phyloP scores from a whole-genome alignment of 2,329 filamentous ascomycete genomes.

The Acrocalymma vagum region DNA sequence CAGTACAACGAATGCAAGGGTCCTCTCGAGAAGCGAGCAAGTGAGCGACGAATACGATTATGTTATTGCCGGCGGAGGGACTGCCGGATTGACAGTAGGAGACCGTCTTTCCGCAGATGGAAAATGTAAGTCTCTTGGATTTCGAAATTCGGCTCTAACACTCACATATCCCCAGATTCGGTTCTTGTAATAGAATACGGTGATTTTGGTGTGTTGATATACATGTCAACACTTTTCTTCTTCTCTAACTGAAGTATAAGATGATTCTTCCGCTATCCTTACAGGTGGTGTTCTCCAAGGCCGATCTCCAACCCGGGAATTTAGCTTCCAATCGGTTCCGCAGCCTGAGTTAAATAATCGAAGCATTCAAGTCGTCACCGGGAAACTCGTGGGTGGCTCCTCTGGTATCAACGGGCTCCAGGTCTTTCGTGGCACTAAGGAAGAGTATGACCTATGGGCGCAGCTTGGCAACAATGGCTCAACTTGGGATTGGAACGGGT shows the following conservation, averaged over 20 bases:
- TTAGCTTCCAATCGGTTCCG: constrained; percentile 11
- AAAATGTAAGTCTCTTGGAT: constrained; percentile 1
- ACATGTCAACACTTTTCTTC: no score
- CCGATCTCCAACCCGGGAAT: neutral
- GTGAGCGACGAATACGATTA: constrained; percentile 17
- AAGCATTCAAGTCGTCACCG: constrained; percentile 4
- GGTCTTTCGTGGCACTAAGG: constrained; percentile 9
- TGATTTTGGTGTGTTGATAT: constrained; percentile 2
- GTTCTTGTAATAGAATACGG: constrained; percentile 19
- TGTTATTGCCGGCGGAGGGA: constrained; percentile 24
- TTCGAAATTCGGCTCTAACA: neutral
- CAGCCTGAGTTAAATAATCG: constrained; percentile 5
- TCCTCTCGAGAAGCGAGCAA: neutral
- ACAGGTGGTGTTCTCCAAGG: neutral
- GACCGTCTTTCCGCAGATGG: constrained; percentile 19
- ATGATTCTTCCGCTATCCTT: no score
- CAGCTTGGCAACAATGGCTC: constrained; percentile 7
- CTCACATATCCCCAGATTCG: constrained; percentile 1
- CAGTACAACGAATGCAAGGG: no score
- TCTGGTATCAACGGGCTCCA: constrained; percentile 17
- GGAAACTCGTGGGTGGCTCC: constrained; percentile 18
- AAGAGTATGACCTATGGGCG: constrained; percentile 19
- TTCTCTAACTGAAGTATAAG: neutral
- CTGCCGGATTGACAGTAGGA: constrained; percentile 22
- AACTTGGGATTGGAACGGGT: constrained; percentile 21